Evolutionary conservation across 768 basidiomycete genomes (phyloP).

Genomic region (Phylloporus arenicola): DNA sequence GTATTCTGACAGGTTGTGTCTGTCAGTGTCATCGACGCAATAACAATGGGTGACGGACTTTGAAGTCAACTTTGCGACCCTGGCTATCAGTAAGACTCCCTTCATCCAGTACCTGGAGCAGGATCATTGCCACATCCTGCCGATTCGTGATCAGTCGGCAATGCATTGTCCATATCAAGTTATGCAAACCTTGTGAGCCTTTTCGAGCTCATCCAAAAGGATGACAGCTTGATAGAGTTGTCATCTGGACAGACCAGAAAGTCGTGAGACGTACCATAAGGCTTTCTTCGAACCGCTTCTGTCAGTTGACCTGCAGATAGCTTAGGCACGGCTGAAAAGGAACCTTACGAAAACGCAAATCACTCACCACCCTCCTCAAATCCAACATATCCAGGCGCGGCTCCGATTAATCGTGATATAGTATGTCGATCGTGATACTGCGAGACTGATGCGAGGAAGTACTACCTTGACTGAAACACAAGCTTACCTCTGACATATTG

Average conservation of each 20-base stretch:
- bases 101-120: constrained; percentile 89
- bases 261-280: constrained; percentile 38
- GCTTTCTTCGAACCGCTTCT: constrained; percentile 58
- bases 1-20: constrained; percentile 54
- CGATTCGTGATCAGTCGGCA: neutral
- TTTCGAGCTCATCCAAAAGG: constrained; percentile 62
- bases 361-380: constrained; percentile 62
- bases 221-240: constrained; percentile 43
- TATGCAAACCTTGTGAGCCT: constrained; percentile 67
- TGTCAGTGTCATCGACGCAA: neutral
- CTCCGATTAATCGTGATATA: constrained; percentile 85
- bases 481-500: constrained; percentile 79
- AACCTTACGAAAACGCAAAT: neutral
- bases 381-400: constrained; percentile 87
- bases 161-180: neutral
- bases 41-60: constrained; percentile 35
- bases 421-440: constrained; percentile 90
- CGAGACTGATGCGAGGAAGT: neutral
- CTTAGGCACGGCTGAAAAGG: neutral
- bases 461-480: neutral
- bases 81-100: constrained; percentile 87
- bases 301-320: constrained; percentile 46
- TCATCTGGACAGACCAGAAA: neutral
- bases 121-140: constrained; percentile 82
- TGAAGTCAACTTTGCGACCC: constrained; percentile 89